Evolutionary conservation across 345 rosid species (phyloP), one percentile per base, ranked within the genome.

Genomic region (Turritis glabra): DNA sequence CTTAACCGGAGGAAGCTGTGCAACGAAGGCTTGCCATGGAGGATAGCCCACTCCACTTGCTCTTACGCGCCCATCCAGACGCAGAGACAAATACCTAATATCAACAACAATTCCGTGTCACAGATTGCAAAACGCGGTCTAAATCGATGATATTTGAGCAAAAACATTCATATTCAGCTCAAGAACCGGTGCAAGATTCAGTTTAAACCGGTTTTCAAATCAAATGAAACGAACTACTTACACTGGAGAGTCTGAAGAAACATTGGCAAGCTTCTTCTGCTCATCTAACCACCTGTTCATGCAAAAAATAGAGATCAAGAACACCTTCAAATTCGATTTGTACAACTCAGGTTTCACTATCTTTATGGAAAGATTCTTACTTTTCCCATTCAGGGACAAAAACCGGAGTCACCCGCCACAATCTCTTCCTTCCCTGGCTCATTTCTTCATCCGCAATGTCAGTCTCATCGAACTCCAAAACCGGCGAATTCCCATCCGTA

Each of bases 21-120:
- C 95, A 48, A 90, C 97, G 38, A 94, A 86, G 59, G 96, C 97
- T 84, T 91, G 93, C 96, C 98, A 94, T 67, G 98, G 96, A 81
- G 98, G 97, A 72, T 91, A 90, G 67, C 97, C 99, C 47, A 87
- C 90, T 23, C 97, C 97, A 77, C 97, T 91, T 8, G 93, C 97
- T 59, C 96, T 93, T 30, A 91, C 97, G 72, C 97, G 93, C 17
- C 99, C 97, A 51, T 95, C 99, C 84, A 95, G 9, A 26, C 97
- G 86, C 62, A 95, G 81, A 41, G 97, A 95, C 71, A 90, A 60
- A 79, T 95, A 90, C 82, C 99, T 95, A 82, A 17, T 64, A 76
- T 19, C 54, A 71, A 53, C 69, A 64, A 64, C 22, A 22, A 25
- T 35, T 35, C 2, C 1, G 29, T 7, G 1, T 30, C 56, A 56